phyloP scores from a whole-genome alignment of 176 grass and related monocot species.

The Alloteropsis semialata region DNA sequence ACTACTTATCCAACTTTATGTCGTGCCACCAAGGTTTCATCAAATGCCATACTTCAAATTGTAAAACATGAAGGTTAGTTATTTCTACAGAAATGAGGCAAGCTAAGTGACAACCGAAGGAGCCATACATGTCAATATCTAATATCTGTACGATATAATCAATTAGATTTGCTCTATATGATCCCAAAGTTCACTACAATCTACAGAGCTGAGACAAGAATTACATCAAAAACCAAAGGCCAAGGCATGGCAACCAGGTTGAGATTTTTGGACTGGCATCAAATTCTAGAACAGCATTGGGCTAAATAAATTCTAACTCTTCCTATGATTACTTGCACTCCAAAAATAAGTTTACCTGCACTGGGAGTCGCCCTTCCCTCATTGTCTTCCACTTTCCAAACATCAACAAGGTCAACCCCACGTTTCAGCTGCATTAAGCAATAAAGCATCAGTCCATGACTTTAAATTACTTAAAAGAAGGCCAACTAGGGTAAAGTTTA shows the following conservation, averaged over 20 bases:
- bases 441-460: conserved; percentile 33
- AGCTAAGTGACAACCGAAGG: neutral
- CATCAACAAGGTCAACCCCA: conserved; percentile 57
- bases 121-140: neutral
- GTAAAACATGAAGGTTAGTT: conserved; percentile 2
- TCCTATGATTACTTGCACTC: conserved; percentile 12
- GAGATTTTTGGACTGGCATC: neutral
- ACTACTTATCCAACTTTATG: conserved; percentile 15
- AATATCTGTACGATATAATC: neutral
- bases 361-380: conserved; percentile 11
- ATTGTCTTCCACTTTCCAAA: conserved; percentile 60
- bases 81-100: conserved; percentile 13
- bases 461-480: conserved; percentile 21
- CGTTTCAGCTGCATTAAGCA: conserved; percentile 69
- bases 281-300: conserved; percentile 19
- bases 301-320: conserved; percentile 16
- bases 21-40: neutral
- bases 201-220: neutral
- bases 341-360: conserved; percentile 40
- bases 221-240: conserved; percentile 8
- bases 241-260: conserved; percentile 7
- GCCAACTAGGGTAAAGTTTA: neutral
- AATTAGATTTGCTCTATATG: neutral
- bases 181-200: conserved; percentile 26
- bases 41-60: neutral